These are phyloP conservation scores for Geotrichum carabidarum DNA, from an alignment of 1,139 yeast genomes.

Conservation along the genomic window DNA sequence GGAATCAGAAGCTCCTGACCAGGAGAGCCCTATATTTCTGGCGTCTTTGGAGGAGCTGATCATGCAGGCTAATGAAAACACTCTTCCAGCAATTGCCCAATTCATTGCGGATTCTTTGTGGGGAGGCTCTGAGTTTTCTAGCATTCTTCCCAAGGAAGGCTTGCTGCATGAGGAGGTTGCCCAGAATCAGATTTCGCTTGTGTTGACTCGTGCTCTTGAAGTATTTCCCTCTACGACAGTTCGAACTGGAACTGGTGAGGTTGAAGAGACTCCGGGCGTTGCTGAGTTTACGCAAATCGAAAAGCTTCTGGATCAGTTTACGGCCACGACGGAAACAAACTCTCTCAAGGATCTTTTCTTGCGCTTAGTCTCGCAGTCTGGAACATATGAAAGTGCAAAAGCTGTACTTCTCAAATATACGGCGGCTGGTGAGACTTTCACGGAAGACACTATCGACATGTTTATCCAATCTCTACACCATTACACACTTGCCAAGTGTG, in stretches of 20 bases:
- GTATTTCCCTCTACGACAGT: conserved; percentile 22
- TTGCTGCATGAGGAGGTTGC: neutral
- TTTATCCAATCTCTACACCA: conserved; percentile 27
- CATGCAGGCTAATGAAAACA: conserved; percentile 11
- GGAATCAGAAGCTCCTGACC: neutral
- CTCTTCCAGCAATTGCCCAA: conserved; percentile 15
- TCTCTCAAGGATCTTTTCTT: conserved; percentile 30
- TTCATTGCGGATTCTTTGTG: conserved; percentile 3
- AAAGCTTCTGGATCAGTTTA: conserved; percentile 17
- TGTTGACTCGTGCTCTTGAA: conserved; percentile 23
- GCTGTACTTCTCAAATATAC: conserved; percentile 22
- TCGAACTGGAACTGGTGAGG: conserved; percentile 20
- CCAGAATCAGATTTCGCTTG: conserved; percentile 15
- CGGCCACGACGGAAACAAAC: conserved; percentile 12
- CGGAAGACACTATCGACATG: conserved; percentile 28
- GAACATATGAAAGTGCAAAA: conserved; percentile 30
- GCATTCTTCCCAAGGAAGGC: neutral
- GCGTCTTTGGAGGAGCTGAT: conserved; percentile 14
- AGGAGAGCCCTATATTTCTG: conserved; percentile 1
- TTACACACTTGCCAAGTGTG: conserved; percentile 26
- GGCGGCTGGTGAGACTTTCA: conserved; percentile 22
- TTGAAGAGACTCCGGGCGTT: conserved; percentile 23
- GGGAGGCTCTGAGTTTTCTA: conserved; percentile 3
- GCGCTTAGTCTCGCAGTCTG: conserved; percentile 30
- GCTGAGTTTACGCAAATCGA: conserved; percentile 22